Conservation (phyloP, 352 stramenopile genomes). For the Pythium myriotylum region DNA sequence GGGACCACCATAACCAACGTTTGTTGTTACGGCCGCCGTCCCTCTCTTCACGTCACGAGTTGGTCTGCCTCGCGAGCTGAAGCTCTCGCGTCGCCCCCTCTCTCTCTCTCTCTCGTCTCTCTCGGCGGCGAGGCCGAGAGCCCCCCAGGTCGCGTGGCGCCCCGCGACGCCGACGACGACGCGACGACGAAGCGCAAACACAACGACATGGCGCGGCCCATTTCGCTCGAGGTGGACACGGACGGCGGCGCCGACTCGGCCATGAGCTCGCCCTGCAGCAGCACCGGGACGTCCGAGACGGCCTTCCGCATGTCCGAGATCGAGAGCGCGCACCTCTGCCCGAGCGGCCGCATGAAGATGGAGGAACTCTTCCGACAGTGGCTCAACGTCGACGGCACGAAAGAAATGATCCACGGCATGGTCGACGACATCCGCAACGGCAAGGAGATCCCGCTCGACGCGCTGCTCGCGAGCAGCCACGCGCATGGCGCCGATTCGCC, state of each 20-base stretch:
- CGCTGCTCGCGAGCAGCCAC: conserved; percentile 26
- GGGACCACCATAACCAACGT: conserved; percentile 32
- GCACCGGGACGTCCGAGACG: conserved; percentile 37
- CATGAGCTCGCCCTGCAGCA: conserved; percentile 62
- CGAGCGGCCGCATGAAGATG: conserved; percentile 85
- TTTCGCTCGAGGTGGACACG: conserved; percentile 58
- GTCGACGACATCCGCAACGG: conserved; percentile 78
- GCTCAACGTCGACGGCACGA: conserved; percentile 85
- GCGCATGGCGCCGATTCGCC: conserved; percentile 43
- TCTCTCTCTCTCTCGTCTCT: conserved; percentile 7
- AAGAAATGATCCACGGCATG: conserved; percentile 84
- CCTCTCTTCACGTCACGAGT: conserved; percentile 32
- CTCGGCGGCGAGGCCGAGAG: background rate
- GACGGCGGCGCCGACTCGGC: conserved; percentile 40
- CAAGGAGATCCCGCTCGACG: conserved; percentile 59
- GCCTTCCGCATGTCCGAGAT: conserved; percentile 80
- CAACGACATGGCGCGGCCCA: conserved; percentile 16
- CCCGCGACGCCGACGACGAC: too few relatives aligned
- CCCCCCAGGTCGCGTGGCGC: too few relatives aligned
- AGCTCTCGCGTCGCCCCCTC: conserved; percentile 2
- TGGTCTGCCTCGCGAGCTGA: conserved; percentile 8
- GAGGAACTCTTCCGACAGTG: conserved; percentile 87
- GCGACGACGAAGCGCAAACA: conserved; percentile 1
- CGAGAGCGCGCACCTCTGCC: conserved; percentile 77
- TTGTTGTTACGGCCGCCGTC: conserved; percentile 17